phyloP scores from a whole-genome alignment of 768 basidiomycete species.

The Chlorophyllum brunneum region DNA sequence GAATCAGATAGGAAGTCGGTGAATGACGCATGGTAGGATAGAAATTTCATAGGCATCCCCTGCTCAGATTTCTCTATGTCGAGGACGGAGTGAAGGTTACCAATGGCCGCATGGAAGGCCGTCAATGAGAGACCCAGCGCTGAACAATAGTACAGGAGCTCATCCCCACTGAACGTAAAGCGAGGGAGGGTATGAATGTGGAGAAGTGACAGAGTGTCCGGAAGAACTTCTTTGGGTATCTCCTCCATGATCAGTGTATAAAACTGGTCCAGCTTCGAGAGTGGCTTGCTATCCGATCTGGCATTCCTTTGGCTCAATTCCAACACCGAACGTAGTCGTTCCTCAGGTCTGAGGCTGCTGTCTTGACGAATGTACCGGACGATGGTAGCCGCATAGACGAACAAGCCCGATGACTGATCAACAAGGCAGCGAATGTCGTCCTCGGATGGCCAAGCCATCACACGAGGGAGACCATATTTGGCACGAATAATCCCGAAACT shows the following conservation, averaged over 20 bases:
- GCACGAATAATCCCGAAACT: slow-evolving; percentile 12
- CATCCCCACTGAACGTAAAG: not conserved
- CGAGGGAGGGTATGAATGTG: no score
- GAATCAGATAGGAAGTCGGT: no score
- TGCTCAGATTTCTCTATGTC: not conserved
- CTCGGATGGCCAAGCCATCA: not conserved
- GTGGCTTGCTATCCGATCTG: not conserved
- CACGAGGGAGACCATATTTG: not conserved
- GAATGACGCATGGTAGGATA: slow-evolving; percentile 1
- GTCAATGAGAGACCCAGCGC: not conserved
- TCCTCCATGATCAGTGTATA: not conserved
- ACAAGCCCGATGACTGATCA: not conserved
- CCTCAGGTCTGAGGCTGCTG: not conserved
- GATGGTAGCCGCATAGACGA: not conserved
- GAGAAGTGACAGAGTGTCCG: not conserved
- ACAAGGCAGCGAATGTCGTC: not conserved
- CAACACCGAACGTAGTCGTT: not conserved
- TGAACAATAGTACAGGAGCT: not conserved
- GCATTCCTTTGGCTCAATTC: not conserved
- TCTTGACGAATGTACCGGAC: not conserved
- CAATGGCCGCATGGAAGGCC: not conserved
- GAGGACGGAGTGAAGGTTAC: not conserved
- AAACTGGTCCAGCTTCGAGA: not conserved
- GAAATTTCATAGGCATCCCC: not conserved
- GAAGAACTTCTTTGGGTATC: not conserved